Evolutionary conservation across 257 asterid species (phyloP), one percentile per base, ranked within the genome.

Genomic region (Penstemon barbatus): DNA sequence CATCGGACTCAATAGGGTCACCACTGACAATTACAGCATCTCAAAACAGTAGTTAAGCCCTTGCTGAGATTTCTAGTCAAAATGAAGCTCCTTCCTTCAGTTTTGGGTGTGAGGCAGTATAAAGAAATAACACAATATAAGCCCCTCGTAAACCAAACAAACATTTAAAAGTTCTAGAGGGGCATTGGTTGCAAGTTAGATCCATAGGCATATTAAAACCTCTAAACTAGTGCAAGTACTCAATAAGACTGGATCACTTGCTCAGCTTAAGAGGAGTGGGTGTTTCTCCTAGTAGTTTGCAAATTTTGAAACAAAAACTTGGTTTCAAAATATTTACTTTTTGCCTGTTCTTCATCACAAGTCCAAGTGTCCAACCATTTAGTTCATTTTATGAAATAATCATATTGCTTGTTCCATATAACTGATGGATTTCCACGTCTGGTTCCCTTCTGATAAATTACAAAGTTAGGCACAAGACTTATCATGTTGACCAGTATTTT

Each of bases 141-240:
- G 42, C 37, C 37, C 41, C 66, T 53, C 8, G 8, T 6, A 69
- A n/a, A 4, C 10, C 41, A 46, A 2, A 48, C 11, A 46, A 25
- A 25, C 33, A 70, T 18, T 60, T 52, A 57, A 33, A 70, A 70
- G 13, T 50, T 50, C 53, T 38, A 50, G 37, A 62, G 8, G 41
- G 39, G 63, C 0, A 60, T 51, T 15, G 6, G 41, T 19, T 61
- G 56, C 61, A 52, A 43, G 6, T 53, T 25, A 62, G 42, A 12
- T 62, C 19, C 40, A 43, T 62, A 8, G 63, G 58, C 43, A 18
- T 59, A 45, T 71, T 41, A 67, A 61, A 71, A 45, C 58, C 52
- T 45, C 42, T 37, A 48, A 45, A 57, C 9, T 58, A 36, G 49
- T 48, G 44, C 8, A 56, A 2, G 13, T 10, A 38, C 52, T 6